These are phyloP conservation scores for Dendrostoma leiphaemia DNA, from an alignment of 2,329 filamentous ascomycete genomes.

Conservation along the genomic window DNA sequence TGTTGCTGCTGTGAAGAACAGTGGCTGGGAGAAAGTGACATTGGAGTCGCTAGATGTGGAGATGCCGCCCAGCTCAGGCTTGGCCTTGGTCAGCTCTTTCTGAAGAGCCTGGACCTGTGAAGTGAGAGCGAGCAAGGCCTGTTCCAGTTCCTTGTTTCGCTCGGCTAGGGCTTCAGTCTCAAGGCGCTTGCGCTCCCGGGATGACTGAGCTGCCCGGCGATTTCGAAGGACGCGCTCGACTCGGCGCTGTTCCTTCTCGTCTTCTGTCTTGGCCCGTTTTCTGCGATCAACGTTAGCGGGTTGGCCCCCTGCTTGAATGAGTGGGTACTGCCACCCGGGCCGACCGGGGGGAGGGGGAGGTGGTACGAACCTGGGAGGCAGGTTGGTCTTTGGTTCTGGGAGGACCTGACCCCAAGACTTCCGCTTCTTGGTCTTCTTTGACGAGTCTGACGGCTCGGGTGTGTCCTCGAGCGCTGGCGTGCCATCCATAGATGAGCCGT, in stretches of 20 bases:
- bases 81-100: slow-evolving; percentile 49
- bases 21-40: slow-evolving; percentile 56
- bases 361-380: slow-evolving; percentile 73
- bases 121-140: slow-evolving; percentile 58
- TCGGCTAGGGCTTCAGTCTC: slow-evolving; percentile 85
- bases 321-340: not conserved
- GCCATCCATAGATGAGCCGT: slow-evolving; percentile 14
- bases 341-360: slow-evolving; percentile 1
- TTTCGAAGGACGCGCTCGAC: slow-evolving; percentile 97
- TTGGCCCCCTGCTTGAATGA: too few species aligned
- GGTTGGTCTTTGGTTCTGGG: slow-evolving; percentile 92
- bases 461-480: slow-evolving; percentile 20
- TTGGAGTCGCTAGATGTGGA: slow-evolving; percentile 43
- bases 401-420: slow-evolving; percentile 99
- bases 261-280: slow-evolving; percentile 97
- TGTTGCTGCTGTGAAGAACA: slow-evolving; percentile 40
- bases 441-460: slow-evolving; percentile 8
- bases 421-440: slow-evolving; percentile 91
- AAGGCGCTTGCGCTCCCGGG: slow-evolving; percentile 83
- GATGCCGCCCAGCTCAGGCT: slow-evolving; percentile 40
- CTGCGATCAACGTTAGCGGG: slow-evolving; percentile 44
- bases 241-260: slow-evolving; percentile 96
- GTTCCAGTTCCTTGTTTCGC: slow-evolving; percentile 69
- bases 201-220: slow-evolving; percentile 93
- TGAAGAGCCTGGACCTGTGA: slow-evolving; percentile 48